phyloP scores from a whole-genome alignment of 108 stramenopile genomes.

The Fistulifera solaris region DNA sequence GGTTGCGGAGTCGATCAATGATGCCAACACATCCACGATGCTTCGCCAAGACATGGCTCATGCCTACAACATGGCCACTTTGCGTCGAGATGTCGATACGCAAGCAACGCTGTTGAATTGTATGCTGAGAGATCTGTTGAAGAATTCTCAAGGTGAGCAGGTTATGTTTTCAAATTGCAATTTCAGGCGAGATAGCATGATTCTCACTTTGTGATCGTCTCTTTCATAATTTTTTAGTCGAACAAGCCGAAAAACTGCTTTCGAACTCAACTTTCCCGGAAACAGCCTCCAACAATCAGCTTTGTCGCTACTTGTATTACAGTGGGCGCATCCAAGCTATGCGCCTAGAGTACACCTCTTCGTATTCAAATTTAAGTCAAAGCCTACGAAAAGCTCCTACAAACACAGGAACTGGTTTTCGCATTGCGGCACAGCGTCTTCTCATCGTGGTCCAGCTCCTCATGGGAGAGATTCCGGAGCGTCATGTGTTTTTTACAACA shows the following conservation, averaged over 20 bases:
- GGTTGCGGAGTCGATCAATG: slow-evolving; percentile 37
- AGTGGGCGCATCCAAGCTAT: slow-evolving; percentile 91
- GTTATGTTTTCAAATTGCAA: not conserved
- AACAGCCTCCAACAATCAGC: slow-evolving; percentile 88
- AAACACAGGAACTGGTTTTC: slow-evolving; percentile 88
- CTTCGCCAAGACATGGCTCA: slow-evolving; percentile 45
- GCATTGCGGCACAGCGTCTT: slow-evolving; percentile 76
- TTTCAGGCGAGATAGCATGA: slow-evolving; percentile 25
- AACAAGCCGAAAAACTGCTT: slow-evolving; percentile 92
- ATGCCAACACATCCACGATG: slow-evolving; percentile 18
- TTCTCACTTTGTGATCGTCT: slow-evolving; percentile 28
- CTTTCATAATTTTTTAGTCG: slow-evolving; percentile 36
- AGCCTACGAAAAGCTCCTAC: slow-evolving; percentile 92
- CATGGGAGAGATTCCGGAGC: slow-evolving; percentile 96
- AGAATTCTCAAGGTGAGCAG: slow-evolving; percentile 55
- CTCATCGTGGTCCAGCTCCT: slow-evolving; percentile 88
- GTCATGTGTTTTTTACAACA: slow-evolving; percentile 75
- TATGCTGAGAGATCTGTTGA: slow-evolving; percentile 65
- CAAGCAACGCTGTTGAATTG: slow-evolving; percentile 76
- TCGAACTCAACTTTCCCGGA: slow-evolving; percentile 88
- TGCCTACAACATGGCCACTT: slow-evolving; percentile 63
- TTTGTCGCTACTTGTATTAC: slow-evolving; percentile 94
- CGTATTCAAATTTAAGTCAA: slow-evolving; percentile 89
- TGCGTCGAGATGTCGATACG: slow-evolving; percentile 73
- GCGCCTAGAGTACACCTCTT: slow-evolving; percentile 90